Evolutionary conservation across 2,329 filamentous ascomycete species (phyloP).

Genomic region (Cercospora zeae-maydis): DNA sequence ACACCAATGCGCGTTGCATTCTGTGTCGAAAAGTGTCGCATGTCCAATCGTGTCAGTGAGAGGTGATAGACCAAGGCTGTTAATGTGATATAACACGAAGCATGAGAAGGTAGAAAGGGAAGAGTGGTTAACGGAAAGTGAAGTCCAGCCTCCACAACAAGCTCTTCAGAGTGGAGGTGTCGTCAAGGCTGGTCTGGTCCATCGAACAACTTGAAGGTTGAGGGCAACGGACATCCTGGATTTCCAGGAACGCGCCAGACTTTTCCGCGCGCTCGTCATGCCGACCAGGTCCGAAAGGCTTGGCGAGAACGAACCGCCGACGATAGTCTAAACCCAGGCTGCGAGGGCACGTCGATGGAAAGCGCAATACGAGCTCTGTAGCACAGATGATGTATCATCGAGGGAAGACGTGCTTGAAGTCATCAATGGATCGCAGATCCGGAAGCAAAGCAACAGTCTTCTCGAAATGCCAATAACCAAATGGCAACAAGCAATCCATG

Average conservation of each 20-base stretch:
- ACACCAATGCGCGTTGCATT: conserved; percentile 22
- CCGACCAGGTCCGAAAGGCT: neutral
- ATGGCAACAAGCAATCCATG: neutral
- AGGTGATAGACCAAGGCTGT: neutral
- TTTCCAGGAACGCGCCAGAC: conserved; percentile 4
- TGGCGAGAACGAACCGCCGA: neutral
- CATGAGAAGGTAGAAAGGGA: neutral
- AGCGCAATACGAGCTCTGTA: neutral
- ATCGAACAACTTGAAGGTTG: neutral
- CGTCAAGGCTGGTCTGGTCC: neutral
- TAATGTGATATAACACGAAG: neutral
- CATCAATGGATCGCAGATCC: neutral
- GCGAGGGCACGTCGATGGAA: neutral
- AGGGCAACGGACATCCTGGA: conserved; percentile 6
- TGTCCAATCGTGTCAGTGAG: conserved; percentile 1
- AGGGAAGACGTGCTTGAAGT: neutral
- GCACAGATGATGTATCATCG: neutral
- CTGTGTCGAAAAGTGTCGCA: conserved; percentile 12
- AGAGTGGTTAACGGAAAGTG: neutral
- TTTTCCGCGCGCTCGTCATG: neutral
- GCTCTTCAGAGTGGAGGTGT: neutral
- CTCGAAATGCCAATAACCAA: neutral
- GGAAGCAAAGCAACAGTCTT: neutral
- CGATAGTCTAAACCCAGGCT: neutral
- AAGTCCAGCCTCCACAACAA: neutral